Evolutionary conservation across 2,329 filamentous ascomycete genomes (phyloP).

Genomic region (Phaeoacremonium minimum): DNA sequence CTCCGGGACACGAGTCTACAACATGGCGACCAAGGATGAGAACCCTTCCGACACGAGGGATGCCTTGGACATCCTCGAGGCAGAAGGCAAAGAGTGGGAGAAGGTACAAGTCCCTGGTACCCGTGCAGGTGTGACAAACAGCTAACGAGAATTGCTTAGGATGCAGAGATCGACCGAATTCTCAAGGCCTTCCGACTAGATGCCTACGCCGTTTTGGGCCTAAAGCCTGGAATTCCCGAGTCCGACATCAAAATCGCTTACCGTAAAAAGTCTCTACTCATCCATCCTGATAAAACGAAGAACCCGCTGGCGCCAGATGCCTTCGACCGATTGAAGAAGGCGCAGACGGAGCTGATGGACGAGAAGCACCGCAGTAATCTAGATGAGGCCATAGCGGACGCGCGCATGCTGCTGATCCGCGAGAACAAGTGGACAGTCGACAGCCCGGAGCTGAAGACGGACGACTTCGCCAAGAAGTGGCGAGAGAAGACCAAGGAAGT

Average conservation of each 20-base stretch:
- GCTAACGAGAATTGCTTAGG: conserved; percentile 45
- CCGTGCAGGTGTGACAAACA: conserved; percentile 1
- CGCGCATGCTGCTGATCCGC: conserved; percentile 88
- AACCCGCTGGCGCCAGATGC: conserved; percentile 90
- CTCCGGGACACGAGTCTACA: no score
- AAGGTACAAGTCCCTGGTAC: conserved; percentile 53
- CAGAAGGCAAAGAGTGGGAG: conserved; percentile 84
- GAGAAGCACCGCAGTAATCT: conserved; percentile 84
- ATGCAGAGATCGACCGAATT: conserved; percentile 94
- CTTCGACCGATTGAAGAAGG: conserved; percentile 95
- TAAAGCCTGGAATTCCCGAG: conserved; percentile 91
- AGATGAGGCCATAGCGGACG: conserved; percentile 94
- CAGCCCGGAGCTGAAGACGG: conserved; percentile 78
- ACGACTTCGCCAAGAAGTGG: conserved; percentile 81
- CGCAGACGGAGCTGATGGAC: conserved; percentile 85
- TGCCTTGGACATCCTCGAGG: conserved; percentile 75
- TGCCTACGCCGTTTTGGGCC: conserved; percentile 86
- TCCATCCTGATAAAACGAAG: conserved; percentile 96
- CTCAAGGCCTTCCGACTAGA: conserved; percentile 78
- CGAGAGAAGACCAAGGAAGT: conserved; percentile 85
- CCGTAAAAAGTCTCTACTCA: conserved; percentile 96
- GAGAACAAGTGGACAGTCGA: conserved; percentile 92
- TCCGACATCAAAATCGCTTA: conserved; percentile 94
- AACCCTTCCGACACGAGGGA: conserved; percentile 44
- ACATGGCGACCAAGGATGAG: conserved; percentile 46